These are phyloP conservation scores for Dictyostelium capitatum DNA, from an alignment of 78 protist genomes.

Conservation along the genomic window DNA sequence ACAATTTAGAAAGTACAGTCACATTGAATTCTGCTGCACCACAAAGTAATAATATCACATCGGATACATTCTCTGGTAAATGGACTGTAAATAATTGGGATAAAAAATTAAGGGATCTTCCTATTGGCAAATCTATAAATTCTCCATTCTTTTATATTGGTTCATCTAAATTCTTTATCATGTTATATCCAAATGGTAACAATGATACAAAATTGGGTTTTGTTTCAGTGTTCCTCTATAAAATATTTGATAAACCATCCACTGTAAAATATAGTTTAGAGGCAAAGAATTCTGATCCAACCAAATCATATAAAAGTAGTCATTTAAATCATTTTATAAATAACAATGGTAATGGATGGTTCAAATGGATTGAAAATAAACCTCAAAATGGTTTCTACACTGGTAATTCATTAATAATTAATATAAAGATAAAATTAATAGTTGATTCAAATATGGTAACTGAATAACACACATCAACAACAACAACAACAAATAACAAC, in stretches of 20 bases:
- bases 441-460: neutral
- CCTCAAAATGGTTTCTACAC: neutral
- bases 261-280: slow-evolving; percentile 5
- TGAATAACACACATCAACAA: neutral
- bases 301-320: neutral
- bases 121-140: neutral
- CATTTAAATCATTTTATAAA: neutral
- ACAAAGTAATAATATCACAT: neutral
- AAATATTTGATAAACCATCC: neutral
- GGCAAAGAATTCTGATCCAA: neutral
- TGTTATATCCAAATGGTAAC: slow-evolving; percentile 13
- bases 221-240: neutral
- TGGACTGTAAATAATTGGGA: neutral
- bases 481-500: too few relatives aligned
- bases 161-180: neutral
- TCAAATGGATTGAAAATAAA: neutral
- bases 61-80: neutral
- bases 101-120: neutral
- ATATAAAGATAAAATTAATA: neutral
- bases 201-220: neutral
- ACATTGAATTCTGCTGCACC: neutral
- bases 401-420: neutral
- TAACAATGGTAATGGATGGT: slow-evolving; percentile 22
- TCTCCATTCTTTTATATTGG: neutral
- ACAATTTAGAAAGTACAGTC: neutral